Conservation (phyloP, 106 monocot species). For the Dioscorea alata region DNA sequence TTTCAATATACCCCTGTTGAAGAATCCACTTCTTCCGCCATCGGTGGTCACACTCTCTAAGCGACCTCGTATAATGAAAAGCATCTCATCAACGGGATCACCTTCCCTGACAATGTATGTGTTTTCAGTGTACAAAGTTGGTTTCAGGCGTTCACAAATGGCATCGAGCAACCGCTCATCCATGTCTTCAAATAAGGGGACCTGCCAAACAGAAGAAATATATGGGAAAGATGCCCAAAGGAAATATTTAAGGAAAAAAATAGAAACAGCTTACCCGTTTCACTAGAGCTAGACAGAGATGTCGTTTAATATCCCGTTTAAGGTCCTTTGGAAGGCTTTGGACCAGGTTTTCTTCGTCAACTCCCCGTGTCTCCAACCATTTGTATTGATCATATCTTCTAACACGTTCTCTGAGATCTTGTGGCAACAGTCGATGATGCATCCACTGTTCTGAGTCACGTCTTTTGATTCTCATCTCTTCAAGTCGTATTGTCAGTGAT, state of each 20-base stretch:
- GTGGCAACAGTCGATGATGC: slow-evolving; percentile 89
- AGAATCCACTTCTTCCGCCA: slow-evolving; percentile 76
- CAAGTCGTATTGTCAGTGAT: slow-evolving; percentile 68
- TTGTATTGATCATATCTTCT: slow-evolving; percentile 90
- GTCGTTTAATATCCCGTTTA: slow-evolving; percentile 72
- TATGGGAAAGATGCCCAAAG: no score
- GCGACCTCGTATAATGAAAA: slow-evolving; percentile 62
- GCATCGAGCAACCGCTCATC: slow-evolving; percentile 70
- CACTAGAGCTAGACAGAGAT: slow-evolving; percentile 64
- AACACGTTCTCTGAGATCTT: slow-evolving; percentile 79
- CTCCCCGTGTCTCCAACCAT: slow-evolving; percentile 92
- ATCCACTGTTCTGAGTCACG: slow-evolving; percentile 98
- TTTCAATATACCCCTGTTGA: slow-evolving; percentile 46
- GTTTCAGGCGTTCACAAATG: slow-evolving; percentile 68
- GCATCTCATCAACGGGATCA: slow-evolving; percentile 84
- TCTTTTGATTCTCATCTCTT: slow-evolving; percentile 91
- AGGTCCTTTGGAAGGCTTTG: slow-evolving; percentile 74
- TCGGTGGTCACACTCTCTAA: slow-evolving; percentile 77
- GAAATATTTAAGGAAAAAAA: background rate
- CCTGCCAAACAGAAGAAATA: slow-evolving; percentile 21
- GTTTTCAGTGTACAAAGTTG: slow-evolving; percentile 49
- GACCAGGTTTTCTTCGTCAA: slow-evolving; percentile 65
- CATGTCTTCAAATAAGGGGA: slow-evolving; percentile 68
- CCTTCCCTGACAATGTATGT: slow-evolving; percentile 64
- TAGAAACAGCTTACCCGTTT: slow-evolving; percentile 27